Percentiles rank a stretch among this genome's conserved stretches.
These are phyloP conservation scores for Jatropha podagrica DNA, from an alignment of 441 rosid genomes.

Conservation along the genomic window DNA sequence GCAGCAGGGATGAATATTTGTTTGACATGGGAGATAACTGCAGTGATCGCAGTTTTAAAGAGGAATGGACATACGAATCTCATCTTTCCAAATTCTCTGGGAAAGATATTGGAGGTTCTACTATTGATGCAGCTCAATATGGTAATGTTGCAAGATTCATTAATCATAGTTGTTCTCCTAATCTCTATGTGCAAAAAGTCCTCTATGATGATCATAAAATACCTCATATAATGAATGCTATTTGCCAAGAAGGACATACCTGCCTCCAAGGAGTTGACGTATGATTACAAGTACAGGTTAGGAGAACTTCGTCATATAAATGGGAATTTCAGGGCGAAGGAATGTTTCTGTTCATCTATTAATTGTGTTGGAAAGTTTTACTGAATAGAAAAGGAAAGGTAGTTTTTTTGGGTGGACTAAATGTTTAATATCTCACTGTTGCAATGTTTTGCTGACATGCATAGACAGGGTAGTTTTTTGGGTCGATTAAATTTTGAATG, in stretches of 20 bases:
- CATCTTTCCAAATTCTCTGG: conserved; percentile 22
- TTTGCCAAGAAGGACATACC: conserved; percentile 68
- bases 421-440: not conserved
- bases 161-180: conserved; percentile 82
- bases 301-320: conserved; percentile 44
- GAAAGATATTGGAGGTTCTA: conserved; percentile 37
- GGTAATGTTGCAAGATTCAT: conserved; percentile 82
- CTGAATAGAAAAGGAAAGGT: not conserved
- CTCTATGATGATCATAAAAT: conserved; percentile 57
- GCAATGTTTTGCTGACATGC: not conserved
- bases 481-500: no score
- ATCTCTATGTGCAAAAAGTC: conserved; percentile 66
- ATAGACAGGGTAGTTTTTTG: no score
- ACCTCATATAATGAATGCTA: conserved; percentile 80
- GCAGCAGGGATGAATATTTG: conserved; percentile 50
- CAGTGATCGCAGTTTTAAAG: conserved; percentile 26
- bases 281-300: conserved; percentile 55
- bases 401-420: not conserved
- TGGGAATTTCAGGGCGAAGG: conserved; percentile 55
- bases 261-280: conserved; percentile 67
- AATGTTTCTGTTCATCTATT: conserved; percentile 59
- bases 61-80: not conserved
- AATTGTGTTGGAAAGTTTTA: conserved; percentile 64
- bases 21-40: conserved; percentile 52
- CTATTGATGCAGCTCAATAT: conserved; percentile 57